A percentile compares a stretch with the other conserved stretches of the same genome.
Evolutionary conservation across 352 stramenopile genomes (phyloP).

Genomic region (Phytophthora tubulina): DNA sequence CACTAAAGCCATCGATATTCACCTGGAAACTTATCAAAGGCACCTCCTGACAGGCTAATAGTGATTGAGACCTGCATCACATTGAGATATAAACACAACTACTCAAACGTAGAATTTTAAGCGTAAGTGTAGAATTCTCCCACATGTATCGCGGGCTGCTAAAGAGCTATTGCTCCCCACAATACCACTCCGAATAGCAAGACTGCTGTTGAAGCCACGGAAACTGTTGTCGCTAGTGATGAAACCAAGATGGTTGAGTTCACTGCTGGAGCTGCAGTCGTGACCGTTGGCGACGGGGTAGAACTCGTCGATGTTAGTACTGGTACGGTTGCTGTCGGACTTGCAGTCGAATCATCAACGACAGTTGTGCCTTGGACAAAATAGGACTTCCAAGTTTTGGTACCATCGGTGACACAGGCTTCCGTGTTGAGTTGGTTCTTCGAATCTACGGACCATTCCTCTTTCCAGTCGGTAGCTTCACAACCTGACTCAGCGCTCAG

Average conservation of each 20-base stretch:
- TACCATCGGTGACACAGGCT: slow-evolving; percentile 27
- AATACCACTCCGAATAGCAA: neutral
- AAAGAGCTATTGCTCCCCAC: neutral
- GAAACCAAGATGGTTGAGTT: slow-evolving; percentile 2
- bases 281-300: slow-evolving; percentile 6
- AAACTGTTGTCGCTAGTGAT: slow-evolving; percentile 3
- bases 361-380: slow-evolving; percentile 2
- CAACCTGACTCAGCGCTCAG: slow-evolving; percentile 16
- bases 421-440: slow-evolving; percentile 20
- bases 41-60: no score
- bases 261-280: slow-evolving; percentile 2
- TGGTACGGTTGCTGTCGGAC: slow-evolving; percentile 4
- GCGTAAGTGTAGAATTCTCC: no score
- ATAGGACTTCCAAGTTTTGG: slow-evolving; percentile 26
- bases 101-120: no score
- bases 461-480: slow-evolving; percentile 8
- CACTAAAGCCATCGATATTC: no score
- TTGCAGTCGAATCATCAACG: slow-evolving; percentile 3
- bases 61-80: no score
- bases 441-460: slow-evolving; percentile 20
- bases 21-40: no score
- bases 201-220: neutral
- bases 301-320: neutral
- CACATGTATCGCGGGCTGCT: neutral
- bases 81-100: no score